Evolutionary conservation across 208 protist genomes (phyloP), one percentile per base, ranked within the genome.

Genomic region (Trypanosoma congolense): DNA sequence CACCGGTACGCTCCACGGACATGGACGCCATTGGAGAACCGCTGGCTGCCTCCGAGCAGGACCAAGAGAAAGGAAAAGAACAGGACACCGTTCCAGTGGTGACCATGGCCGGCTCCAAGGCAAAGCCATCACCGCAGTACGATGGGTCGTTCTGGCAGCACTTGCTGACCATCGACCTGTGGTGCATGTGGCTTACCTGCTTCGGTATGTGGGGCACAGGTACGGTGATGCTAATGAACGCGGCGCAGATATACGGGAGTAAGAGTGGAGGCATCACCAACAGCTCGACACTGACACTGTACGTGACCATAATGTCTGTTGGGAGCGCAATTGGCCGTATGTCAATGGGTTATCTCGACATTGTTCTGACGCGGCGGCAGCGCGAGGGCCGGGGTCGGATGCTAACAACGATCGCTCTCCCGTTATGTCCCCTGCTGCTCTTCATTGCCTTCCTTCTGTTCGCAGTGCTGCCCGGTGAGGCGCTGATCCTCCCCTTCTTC

Each of bases 281-380:
- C 12, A 56, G 46, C 22, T 10, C 49, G 36, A 63, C 61, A 2
- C 53, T 58, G 19, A 53, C 44, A 54, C 67, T 83, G 65, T 79
- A 77, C 61, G 49, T 65, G 1, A 62, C 69, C 22, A 73, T 84
- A 38, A 83, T 80, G 44, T 73, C 75, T 48, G 61, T 88, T 36
- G 80, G 73, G 40, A 83, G 72, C 65, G 80, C 80, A 16, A 36
- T 83, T 35, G 80, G 76, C 33, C 75, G 75, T 45, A 55, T 88
- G 44, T 65, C 57, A 28, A 62, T 70, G 33, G 50, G 65, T 1
- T 66, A 58, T 38, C 38, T 70, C 19, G 74, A 81, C 47, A 59
- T 70, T 10, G 16, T 67, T 5, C 49, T 82, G 3, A 46, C 49
- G 8, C 59, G 65, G 54, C 55, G 64, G 22, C 41, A 56, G 16